Conservation (phyloP, 202 grass and related monocot species). For the Digitaria exilis region DNA sequence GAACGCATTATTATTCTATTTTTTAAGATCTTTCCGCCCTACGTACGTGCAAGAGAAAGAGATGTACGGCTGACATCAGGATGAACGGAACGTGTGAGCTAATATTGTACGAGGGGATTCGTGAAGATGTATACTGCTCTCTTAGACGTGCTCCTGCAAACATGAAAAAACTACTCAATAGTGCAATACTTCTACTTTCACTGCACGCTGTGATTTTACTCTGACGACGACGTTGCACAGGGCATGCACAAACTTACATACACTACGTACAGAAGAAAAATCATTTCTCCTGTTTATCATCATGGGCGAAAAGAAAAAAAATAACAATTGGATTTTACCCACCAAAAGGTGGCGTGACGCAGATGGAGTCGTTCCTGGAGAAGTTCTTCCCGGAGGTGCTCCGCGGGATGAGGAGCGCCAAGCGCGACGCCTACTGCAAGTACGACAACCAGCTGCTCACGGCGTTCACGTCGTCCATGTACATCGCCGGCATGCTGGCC, state of each 20-base stretch:
- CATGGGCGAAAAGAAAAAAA: not conserved
- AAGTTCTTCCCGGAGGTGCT: constrained; percentile 57
- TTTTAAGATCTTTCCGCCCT: not conserved
- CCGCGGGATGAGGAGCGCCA: constrained; percentile 15
- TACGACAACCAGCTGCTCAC: constrained; percentile 65
- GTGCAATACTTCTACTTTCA: no score
- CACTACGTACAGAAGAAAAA: no score
- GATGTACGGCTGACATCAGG: not conserved
- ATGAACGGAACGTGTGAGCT: not conserved
- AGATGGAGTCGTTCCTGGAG: constrained; percentile 52
- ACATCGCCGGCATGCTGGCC: constrained; percentile 47
- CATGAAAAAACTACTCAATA: no score
- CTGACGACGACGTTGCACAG: no score
- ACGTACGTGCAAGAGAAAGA: not conserved
- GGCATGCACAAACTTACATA: no score
- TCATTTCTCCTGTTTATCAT: no score
- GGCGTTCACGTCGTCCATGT: constrained; percentile 65
- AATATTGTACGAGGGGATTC: not conserved
- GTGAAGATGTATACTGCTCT: no score
- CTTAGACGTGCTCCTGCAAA: no score
- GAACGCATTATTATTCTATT: not conserved
- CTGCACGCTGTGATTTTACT: no score
- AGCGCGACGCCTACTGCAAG: constrained; percentile 44
- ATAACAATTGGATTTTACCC: not conserved
- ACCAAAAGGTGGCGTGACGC: constrained; percentile 48